Evolutionary conservation across 768 basidiomycete species (phyloP).

Genomic region (Porpolomopsis calyptriformis): DNA sequence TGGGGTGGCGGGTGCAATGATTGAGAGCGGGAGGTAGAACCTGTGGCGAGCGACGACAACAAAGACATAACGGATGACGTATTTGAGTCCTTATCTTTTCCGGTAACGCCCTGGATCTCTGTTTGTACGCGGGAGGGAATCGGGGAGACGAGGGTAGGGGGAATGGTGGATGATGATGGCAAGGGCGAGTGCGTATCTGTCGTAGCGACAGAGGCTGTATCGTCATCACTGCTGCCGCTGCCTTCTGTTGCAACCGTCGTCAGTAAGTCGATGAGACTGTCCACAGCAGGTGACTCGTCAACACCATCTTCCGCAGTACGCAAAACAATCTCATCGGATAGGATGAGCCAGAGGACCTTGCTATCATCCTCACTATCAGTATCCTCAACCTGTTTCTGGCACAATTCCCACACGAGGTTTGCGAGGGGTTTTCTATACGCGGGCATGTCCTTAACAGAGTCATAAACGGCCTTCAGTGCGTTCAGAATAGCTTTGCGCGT

Average conservation of each 20-base stretch:
- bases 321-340: constrained; percentile 60
- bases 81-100: constrained; percentile 16
- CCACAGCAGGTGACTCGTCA: constrained; percentile 11
- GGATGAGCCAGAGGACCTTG: constrained; percentile 43
- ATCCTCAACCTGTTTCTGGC: constrained; percentile 24
- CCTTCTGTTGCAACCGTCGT: constrained; percentile 27
- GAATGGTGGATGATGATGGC: constrained; percentile 15
- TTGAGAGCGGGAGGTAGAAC: constrained; percentile 45
- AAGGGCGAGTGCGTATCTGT: constrained; percentile 30
- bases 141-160: constrained; percentile 37
- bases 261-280: constrained; percentile 31
- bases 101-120: constrained; percentile 19
- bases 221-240: constrained; percentile 31
- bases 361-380: constrained; percentile 25
- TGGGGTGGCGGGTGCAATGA: constrained; percentile 35
- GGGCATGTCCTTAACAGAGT: constrained; percentile 59
- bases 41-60: constrained; percentile 49
- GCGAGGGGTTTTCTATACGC: constrained; percentile 46
- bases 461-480: constrained; percentile 47
- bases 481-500: constrained; percentile 50
- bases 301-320: constrained; percentile 33
- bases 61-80: constrained; percentile 56
- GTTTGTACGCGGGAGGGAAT: constrained; percentile 41
- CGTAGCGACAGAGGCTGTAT: constrained; percentile 30
- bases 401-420: constrained; percentile 45